Percentiles rank a stretch among this genome's conserved stretches.
These are phyloP conservation scores for Fraxinus nigra DNA, from an alignment of 305 asterid species.

Conservation along the genomic window DNA sequence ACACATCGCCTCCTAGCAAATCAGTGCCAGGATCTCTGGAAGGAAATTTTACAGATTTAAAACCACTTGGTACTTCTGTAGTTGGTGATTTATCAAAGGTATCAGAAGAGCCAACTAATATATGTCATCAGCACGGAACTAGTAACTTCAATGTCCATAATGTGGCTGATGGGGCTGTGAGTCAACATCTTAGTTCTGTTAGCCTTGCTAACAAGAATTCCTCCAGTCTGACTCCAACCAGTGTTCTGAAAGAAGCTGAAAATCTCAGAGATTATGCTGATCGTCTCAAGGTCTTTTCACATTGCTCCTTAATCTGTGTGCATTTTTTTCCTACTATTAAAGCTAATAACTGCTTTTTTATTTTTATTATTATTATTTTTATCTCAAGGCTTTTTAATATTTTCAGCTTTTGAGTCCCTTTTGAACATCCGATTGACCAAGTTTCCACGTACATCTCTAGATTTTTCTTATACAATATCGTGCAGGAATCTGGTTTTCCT, in stretches of 20 bases:
- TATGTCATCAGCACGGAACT: conserved; percentile 36
- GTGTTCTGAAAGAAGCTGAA: conserved; percentile 74
- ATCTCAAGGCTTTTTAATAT: conserved; percentile 12
- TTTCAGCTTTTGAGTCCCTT: conserved; percentile 7
- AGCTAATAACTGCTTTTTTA: conserved; percentile 1
- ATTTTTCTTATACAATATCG: conserved; percentile 17
- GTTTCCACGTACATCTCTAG: conserved; percentile 15
- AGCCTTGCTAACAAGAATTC: conserved; percentile 39
- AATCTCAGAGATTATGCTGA: conserved; percentile 63
- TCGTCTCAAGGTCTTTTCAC: conserved; percentile 62
- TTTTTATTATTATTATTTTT: neutral
- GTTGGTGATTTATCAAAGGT: conserved; percentile 40
- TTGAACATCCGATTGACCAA: neutral
- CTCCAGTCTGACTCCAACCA: conserved; percentile 37
- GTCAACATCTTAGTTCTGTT: conserved; percentile 29
- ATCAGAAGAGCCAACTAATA: conserved; percentile 34
- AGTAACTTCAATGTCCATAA: conserved; percentile 23
- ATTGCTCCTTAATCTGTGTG: conserved; percentile 22
- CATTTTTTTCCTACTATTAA: neutral
- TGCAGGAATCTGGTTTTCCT: conserved; percentile 74
- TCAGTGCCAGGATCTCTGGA: conserved; percentile 36
- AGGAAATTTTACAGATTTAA: conserved; percentile 38
- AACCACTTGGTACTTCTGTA: conserved; percentile 39
- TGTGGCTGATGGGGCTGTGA: conserved; percentile 35
- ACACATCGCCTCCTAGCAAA: conserved; percentile 35